Base-by-base conservation (phyloP, 2,329 filamentous ascomycete genomes). In the Lojkania enalia region DNA sequence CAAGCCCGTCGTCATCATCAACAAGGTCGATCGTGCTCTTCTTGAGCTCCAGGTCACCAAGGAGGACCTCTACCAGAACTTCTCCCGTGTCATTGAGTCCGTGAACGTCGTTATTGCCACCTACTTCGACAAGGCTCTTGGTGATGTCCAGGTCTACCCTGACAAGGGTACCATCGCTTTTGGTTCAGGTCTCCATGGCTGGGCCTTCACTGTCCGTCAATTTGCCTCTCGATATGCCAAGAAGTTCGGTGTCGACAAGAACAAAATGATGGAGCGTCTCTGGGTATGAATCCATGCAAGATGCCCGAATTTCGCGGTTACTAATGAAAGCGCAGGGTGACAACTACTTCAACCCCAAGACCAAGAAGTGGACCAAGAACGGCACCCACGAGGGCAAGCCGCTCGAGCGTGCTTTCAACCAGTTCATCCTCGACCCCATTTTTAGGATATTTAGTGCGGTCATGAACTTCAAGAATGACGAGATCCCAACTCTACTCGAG, bases 261-360 rank as follows among this genome's bases (percentile, higher is more conserved):
- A 86, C 81, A 97, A 97, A 90, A 96, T 99, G 94, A 96, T 97
- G 88, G 90, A 96, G 82, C 90, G 94, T 86, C 90, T 99, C 64
- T 99, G 94, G 94, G 86, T 89, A 77, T 75, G 84, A 7, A 30
- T 21, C 15, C 18, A 15, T 16, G 23, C 4, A 9, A 14, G 18
- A 21, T 11, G 25, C 32, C 2, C n/a, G 6, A 30, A 30, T n/a
- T n/a, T n/a, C n/a, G 21, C 20, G 39, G 55, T 69, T 51, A 67
- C 55, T 54, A 13, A 53, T 44, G 19, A 35, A 40, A 46, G 14
- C 51, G 9, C 42, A 81, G 78, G 94, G 94, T 64, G 94, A 99
- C 86, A 96, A 90, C 84, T 99, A 84, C 85, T 99, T 99, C 88
- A 97, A 99, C 85, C 89, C 94, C 66, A 84, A 89, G 80, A 99